Evolutionary conservation across 108 stramenopile genomes (phyloP).

Genomic region (Epithemia pelagica): DNA sequence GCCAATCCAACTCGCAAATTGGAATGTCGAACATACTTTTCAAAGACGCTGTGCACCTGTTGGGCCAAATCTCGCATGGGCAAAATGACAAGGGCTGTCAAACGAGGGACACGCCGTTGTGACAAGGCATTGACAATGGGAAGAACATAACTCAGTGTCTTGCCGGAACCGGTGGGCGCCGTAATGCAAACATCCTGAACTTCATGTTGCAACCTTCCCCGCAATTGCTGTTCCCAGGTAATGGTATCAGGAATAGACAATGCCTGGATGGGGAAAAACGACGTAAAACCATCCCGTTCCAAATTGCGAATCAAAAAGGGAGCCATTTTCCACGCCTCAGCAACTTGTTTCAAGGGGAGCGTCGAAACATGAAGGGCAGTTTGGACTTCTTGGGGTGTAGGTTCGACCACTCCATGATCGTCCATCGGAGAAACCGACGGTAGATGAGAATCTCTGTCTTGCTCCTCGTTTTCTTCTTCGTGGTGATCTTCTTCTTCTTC

Average conservation of each 20-base stretch:
- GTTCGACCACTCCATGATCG: neutral
- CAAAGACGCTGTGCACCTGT: conserved; percentile 86
- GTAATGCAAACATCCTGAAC: conserved; percentile 79
- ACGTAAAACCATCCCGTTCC: conserved; percentile 45
- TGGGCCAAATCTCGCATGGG: conserved; percentile 89
- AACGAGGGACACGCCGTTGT: conserved; percentile 46
- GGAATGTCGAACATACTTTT: conserved; percentile 64
- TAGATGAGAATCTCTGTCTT: no score
- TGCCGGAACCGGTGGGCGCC: conserved; percentile 87
- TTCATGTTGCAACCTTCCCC: neutral
- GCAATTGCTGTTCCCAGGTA: conserved; percentile 40
- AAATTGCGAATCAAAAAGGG: conserved; percentile 66
- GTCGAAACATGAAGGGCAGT: neutral
- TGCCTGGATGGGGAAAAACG: conserved; percentile 92
- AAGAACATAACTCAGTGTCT: conserved; percentile 83
- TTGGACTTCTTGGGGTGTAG: neutral
- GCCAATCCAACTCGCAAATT: conserved; percentile 81
- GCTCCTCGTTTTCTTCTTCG: no score
- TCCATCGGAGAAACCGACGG: no score
- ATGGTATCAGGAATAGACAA: conserved; percentile 79
- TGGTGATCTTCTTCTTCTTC: no score
- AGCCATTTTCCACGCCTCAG: conserved; percentile 56
- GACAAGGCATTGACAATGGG: conserved; percentile 75
- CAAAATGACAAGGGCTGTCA: conserved; percentile 87
- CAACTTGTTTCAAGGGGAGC: neutral